phyloP scores from a whole-genome alignment of 768 basidiomycete species.

The Psilocybe azurescens region DNA sequence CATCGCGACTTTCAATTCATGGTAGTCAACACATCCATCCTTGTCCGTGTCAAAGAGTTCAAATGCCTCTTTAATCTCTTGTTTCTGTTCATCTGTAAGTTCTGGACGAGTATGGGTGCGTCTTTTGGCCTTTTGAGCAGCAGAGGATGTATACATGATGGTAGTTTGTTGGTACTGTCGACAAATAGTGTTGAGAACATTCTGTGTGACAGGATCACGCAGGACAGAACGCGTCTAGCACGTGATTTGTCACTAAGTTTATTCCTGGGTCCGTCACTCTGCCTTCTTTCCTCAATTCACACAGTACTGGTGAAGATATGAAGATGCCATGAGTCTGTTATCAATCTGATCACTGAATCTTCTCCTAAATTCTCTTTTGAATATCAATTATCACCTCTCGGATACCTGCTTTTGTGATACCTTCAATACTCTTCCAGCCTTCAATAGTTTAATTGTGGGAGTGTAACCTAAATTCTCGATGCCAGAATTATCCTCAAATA shows the following conservation, averaged over 20 bases:
- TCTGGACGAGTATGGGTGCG: slow-evolving; percentile 80
- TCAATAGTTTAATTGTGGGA: neutral
- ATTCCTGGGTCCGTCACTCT: neutral
- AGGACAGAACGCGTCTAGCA: slow-evolving; percentile 20
- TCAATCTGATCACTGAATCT: slow-evolving; percentile 14
- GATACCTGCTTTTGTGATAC: slow-evolving; percentile 20
- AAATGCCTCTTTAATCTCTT: slow-evolving; percentile 98
- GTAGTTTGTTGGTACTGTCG: slow-evolving; percentile 11
- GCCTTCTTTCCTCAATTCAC: neutral
- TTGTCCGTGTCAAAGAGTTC: slow-evolving; percentile 99
- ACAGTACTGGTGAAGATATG: slow-evolving; percentile 3
- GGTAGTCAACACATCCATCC: slow-evolving; percentile 95
- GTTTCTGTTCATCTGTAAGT: slow-evolving; percentile 86
- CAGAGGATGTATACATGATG: slow-evolving; percentile 66
- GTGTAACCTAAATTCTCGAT: neutral
- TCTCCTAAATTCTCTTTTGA: neutral
- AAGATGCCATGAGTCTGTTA: slow-evolving; percentile 20
- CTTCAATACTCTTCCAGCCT: slow-evolving; percentile 4
- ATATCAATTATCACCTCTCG: slow-evolving; percentile 11
- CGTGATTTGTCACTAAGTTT: slow-evolving; percentile 21
- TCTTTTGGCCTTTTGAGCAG: slow-evolving; percentile 77
- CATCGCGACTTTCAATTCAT: slow-evolving; percentile 99
- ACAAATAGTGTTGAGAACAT: slow-evolving; percentile 10
- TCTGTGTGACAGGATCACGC: slow-evolving; percentile 21
- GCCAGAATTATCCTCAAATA: neutral